Percentiles rank a stretch among this genome's conserved stretches.
These are phyloP conservation scores for Pleurotus djamor DNA, from an alignment of 768 basidiomycete species.

Conservation along the genomic window DNA sequence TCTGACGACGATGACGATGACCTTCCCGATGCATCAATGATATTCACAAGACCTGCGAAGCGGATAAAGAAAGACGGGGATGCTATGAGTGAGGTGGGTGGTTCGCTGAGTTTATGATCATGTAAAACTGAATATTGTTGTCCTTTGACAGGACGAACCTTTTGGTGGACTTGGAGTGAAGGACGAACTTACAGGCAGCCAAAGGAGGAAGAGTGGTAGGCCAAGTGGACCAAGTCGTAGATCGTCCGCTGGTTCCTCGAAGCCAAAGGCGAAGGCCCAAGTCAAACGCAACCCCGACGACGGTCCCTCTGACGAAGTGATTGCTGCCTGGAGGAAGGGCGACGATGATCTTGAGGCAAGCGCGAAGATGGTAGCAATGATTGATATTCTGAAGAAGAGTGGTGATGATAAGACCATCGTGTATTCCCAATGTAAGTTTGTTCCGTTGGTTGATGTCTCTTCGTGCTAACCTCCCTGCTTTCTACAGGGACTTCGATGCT, in stretches of 20 bases:
- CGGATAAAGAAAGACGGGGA: conserved; percentile 24
- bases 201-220: conserved; percentile 14
- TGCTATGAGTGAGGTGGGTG: conserved; percentile 14
- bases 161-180: conserved; percentile 21
- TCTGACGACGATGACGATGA: conserved; percentile 55
- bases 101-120: not conserved
- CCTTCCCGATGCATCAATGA: conserved; percentile 43
- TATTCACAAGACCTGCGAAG: conserved; percentile 32
- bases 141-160: conserved; percentile 12
- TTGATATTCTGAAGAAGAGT: conserved; percentile 52
- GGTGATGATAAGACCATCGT: conserved; percentile 66
- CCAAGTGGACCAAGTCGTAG: conserved; percentile 18
- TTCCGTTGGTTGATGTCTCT: not conserved
- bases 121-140: not conserved
- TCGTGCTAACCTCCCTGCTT: not conserved
- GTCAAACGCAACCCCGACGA: conserved; percentile 18
- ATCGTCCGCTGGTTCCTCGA: conserved; percentile 13
- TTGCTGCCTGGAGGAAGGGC: conserved; percentile 56
- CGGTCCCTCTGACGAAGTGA: conserved; percentile 37
- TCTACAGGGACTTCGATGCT: conserved; percentile 72
- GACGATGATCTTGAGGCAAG: conserved; percentile 65
- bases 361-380: conserved; percentile 62
- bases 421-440: conserved; percentile 63
- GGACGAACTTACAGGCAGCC: conserved; percentile 21
- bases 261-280: conserved; percentile 18